Evolutionary conservation across 2,329 filamentous ascomycete species (phyloP).

Genomic region (Iodosphaeria phyllophila): DNA sequence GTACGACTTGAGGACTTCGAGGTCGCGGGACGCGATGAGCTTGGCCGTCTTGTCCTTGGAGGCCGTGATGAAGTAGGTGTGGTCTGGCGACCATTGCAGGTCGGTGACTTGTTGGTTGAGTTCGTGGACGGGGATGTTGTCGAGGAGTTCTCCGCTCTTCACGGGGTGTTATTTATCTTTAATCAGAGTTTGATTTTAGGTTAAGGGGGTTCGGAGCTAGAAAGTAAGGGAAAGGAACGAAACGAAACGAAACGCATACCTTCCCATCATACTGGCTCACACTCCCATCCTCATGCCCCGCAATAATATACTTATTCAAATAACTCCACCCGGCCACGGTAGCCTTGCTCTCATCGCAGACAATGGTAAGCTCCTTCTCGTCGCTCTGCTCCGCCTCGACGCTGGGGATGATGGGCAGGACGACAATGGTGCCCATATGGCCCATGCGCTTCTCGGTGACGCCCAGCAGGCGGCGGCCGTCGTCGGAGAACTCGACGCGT

Average conservation of each 20-base stretch:
- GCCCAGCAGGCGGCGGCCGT: constrained; percentile 75
- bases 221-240: neutral
- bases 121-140: constrained; percentile 73
- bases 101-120: constrained; percentile 71
- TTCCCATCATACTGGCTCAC: constrained; percentile 86
- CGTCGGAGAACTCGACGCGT: constrained; percentile 91
- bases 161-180: constrained; percentile 5
- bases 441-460: constrained; percentile 99
- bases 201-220: neutral
- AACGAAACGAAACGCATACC: constrained; percentile 23
- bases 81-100: constrained; percentile 83
- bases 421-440: constrained; percentile 82
- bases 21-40: constrained; percentile 71
- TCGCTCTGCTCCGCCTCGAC: constrained; percentile 67
- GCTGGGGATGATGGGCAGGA: constrained; percentile 76
- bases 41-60: constrained; percentile 91
- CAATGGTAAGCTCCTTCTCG: constrained; percentile 71
- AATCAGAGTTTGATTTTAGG: neutral
- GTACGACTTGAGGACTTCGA: constrained; percentile 88
- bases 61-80: constrained; percentile 95
- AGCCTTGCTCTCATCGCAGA: constrained; percentile 89
- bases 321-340: constrained; percentile 96
- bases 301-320: constrained; percentile 87
- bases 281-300: constrained; percentile 90
- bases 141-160: constrained; percentile 60